Conservation (phyloP, 345 rosid species). For the Populus nigra region DNA sequence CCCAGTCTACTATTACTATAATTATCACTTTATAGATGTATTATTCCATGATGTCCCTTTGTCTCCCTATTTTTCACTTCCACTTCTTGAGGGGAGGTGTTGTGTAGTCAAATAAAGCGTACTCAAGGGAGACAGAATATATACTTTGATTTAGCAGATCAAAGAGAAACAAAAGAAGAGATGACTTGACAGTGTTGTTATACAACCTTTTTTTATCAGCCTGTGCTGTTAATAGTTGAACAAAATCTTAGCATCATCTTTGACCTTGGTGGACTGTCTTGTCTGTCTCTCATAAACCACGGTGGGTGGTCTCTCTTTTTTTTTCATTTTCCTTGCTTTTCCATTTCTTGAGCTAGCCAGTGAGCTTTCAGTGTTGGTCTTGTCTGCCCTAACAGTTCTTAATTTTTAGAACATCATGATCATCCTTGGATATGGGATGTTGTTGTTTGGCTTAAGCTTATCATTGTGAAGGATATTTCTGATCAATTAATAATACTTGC, state of each 20-base stretch:
- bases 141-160: slow-evolving; percentile 25
- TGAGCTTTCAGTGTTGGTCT: slow-evolving; percentile 18
- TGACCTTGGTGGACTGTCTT: slow-evolving; percentile 30
- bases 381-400: slow-evolving; percentile 21
- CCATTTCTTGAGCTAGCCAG: slow-evolving; percentile 30
- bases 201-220: slow-evolving; percentile 7
- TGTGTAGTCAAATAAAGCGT: slow-evolving; percentile 40
- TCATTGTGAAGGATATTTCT: background rate
- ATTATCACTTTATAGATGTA: slow-evolving; percentile 10
- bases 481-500: background rate
- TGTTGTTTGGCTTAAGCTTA: slow-evolving; percentile 4
- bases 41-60: slow-evolving; percentile 1
- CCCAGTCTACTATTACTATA: background rate
- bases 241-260: slow-evolving; percentile 36
- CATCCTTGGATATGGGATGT: slow-evolving; percentile 18
- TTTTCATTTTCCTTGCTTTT: background rate
- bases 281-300: slow-evolving; percentile 18
- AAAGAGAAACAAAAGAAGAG: background rate
- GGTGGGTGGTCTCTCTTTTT: background rate
- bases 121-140: slow-evolving; percentile 17
- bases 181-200: slow-evolving; percentile 9
- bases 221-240: slow-evolving; percentile 6
- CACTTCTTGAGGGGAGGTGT: slow-evolving; percentile 24
- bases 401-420: slow-evolving; percentile 22
- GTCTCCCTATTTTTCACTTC: slow-evolving; percentile 30